Base-by-base conservation (phyloP, 192 early-diverging fungal genomes). In the Pilaira anomala region DNA sequence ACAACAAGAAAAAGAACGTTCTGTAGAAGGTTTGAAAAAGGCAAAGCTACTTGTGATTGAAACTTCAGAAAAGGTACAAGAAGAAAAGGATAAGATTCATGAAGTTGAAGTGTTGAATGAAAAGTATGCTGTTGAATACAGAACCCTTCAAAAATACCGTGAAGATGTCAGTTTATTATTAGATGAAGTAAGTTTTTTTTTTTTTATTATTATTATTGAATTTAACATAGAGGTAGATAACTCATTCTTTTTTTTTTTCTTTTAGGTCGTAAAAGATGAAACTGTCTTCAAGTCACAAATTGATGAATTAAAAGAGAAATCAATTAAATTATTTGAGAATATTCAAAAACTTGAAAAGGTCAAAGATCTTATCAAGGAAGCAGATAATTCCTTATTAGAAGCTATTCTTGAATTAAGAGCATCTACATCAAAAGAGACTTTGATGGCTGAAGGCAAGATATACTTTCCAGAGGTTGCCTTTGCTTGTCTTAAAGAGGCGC, bases 381-480 rank as follows among this genome's bases (percentile, higher is more conserved):
- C 64, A 0, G 67, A 69, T 45, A 22, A 0, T 3, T n/a, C 73
- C 18, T 39, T 75, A 11, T 54, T 75, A 45, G 68, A 66, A 30
- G 73, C 59, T n/a, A 75, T 75, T 36, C 26, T 75, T 48, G 67
- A 69, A 24, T 16, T 70, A 18, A 63, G 68, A 54, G 4, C 11
- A 41, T 21, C 19, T 51, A 36, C 33, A 61, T 63, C 2, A 33
- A 33, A 33, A 33, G 54, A 69, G 50, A 36, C 26, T 5, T 28
- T 21, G 9, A 40, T 59, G 14, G 26, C 22, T n/a, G 45, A 49
- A 33, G 71, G 71, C 28, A 48, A 56, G 25, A 55, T 75, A 3
- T 69, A 66, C 33, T 75, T 75, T 46, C 73, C 73, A n/a, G 63
- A 75, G 16, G 39, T n/a, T 11, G 73, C 73, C 3, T 75, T 49